These are phyloP conservation scores for Pezicula radicicola DNA, from an alignment of 2,329 filamentous ascomycete species.

Conservation along the genomic window DNA sequence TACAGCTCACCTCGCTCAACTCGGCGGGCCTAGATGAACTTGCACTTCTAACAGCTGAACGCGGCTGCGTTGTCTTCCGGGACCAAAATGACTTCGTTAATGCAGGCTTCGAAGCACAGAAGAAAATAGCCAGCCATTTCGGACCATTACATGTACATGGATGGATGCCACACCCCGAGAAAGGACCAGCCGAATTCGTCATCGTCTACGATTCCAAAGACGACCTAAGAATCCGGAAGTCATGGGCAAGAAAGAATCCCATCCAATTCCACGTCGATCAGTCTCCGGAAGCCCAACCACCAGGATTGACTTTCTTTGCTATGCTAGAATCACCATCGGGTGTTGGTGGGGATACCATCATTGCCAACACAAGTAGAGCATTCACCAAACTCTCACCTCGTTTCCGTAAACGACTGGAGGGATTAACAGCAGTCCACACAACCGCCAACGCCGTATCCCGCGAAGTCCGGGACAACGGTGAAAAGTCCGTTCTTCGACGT, in stretches of 20 bases:
- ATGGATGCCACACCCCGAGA: constrained; percentile 34
- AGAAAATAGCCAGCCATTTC: constrained; percentile 69
- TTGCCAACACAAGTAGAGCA: constrained; percentile 71
- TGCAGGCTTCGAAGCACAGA: constrained; percentile 63
- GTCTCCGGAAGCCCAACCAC: constrained; percentile 80
- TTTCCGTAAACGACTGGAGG: constrained; percentile 75
- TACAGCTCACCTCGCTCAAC: constrained; percentile 41
- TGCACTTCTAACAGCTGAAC: constrained; percentile 41
- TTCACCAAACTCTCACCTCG: constrained; percentile 74
- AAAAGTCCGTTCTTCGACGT: constrained; percentile 68
- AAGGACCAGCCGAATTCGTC: constrained; percentile 40
- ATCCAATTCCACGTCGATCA: constrained; percentile 87
- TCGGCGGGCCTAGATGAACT: constrained; percentile 45
- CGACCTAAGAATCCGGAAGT: constrained; percentile 33
- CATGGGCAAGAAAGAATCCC: constrained; percentile 50
- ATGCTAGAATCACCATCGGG: constrained; percentile 68
- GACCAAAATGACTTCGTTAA: constrained; percentile 63
- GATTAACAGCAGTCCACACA: constrained; percentile 67
- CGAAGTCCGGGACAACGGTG: constrained; percentile 61
- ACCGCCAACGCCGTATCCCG: constrained; percentile 67
- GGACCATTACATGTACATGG: constrained; percentile 73
- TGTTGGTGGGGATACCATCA: constrained; percentile 79
- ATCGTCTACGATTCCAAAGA: constrained; percentile 45
- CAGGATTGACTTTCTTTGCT: constrained; percentile 84
- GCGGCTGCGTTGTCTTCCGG: constrained; percentile 59